A percentile compares a stretch with the other conserved stretches of the same genome.
Evolutionary conservation across 129 eudicot species (phyloP).

Genomic region (Flaveria brownii): DNA sequence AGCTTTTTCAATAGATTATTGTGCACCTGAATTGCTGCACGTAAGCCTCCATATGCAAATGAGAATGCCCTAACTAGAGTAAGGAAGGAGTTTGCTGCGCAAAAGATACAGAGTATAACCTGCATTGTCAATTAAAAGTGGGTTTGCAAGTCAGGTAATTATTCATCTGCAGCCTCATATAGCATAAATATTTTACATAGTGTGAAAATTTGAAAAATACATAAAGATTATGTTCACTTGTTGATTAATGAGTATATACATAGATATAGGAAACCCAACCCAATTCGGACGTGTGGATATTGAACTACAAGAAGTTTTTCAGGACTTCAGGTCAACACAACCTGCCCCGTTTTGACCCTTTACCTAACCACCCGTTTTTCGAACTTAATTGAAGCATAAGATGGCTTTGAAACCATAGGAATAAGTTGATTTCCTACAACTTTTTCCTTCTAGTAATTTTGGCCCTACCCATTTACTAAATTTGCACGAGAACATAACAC

Average conservation of each 20-base stretch:
- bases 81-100: slow-evolving; percentile 57
- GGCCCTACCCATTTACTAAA: background rate
- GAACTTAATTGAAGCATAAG: background rate
- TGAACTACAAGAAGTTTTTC: background rate
- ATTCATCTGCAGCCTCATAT: slow-evolving; percentile 9
- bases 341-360: background rate
- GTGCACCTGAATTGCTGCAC: slow-evolving; percentile 85
- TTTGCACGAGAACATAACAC: background rate
- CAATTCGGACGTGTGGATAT: background rate
- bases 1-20: slow-evolving; percentile 63
- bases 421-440: background rate
- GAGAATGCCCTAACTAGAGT: slow-evolving; percentile 89
- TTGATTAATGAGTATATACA: background rate
- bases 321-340: background rate
- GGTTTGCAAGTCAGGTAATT: slow-evolving; percentile 3
- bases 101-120: slow-evolving; percentile 66
- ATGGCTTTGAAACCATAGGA: background rate
- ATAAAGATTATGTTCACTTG: background rate
- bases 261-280: background rate
- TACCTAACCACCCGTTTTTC: background rate
- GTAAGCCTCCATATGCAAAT: slow-evolving; percentile 91
- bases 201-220: background rate
- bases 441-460: slow-evolving; percentile 3
- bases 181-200: background rate
- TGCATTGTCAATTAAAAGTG: slow-evolving; percentile 36